These are phyloP conservation scores for Lepiota subincarnata DNA, from an alignment of 768 basidiomycete genomes.

Conservation along the genomic window DNA sequence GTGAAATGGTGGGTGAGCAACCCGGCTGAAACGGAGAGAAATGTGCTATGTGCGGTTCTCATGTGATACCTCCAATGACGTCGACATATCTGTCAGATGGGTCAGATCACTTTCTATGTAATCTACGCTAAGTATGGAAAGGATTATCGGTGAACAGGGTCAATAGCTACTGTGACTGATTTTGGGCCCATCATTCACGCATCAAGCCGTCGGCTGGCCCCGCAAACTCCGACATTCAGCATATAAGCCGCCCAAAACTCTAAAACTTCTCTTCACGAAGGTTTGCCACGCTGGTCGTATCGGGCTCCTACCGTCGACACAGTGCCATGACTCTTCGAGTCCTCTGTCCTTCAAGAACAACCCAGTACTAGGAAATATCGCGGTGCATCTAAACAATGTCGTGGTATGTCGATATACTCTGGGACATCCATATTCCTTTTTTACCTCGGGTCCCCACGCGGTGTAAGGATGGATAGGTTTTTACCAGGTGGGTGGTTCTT, in stretches of 20 bases:
- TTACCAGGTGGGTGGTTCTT: conserved; percentile 22
- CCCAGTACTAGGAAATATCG: conserved; percentile 48
- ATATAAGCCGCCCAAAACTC: conserved; percentile 17
- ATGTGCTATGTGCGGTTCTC: too few relatives aligned
- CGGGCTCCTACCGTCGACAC: conserved; percentile 38
- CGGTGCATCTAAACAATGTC: conserved; percentile 30
- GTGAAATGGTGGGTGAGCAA: neutral
- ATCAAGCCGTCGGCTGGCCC: neutral
- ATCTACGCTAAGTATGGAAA: too few relatives aligned
- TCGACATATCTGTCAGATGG: neutral
- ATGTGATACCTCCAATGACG: neutral
- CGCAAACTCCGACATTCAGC: conserved; percentile 13
- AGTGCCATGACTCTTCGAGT: conserved; percentile 42
- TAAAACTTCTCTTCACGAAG: conserved; percentile 25
- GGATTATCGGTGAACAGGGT: too few relatives aligned
- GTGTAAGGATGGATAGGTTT: too few relatives aligned
- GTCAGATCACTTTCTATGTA: neutral
- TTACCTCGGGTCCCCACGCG: neutral
- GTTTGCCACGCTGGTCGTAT: conserved; percentile 47
- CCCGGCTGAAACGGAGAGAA: neutral
- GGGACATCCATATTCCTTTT: conserved; percentile 27
- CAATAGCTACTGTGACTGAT: too few relatives aligned
- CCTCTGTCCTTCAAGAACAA: conserved; percentile 36
- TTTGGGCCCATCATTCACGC: too few relatives aligned
- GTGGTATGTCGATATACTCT: conserved; percentile 44